These are phyloP conservation scores for Penicillium digitatum DNA, from an alignment of 2,329 filamentous ascomycete genomes.

Conservation along the genomic window DNA sequence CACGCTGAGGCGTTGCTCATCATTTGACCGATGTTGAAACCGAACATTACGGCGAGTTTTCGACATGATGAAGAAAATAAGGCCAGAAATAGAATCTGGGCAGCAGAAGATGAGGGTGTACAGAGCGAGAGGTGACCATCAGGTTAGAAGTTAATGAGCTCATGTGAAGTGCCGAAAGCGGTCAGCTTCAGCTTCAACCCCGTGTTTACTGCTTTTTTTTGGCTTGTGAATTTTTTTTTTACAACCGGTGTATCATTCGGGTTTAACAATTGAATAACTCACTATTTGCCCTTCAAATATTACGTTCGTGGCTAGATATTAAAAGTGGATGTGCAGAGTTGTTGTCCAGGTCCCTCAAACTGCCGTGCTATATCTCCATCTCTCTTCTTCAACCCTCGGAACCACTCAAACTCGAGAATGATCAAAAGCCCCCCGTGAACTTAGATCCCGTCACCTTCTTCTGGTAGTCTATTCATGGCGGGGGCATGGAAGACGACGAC, in stretches of 20 bases:
- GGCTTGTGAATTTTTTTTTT: background rate
- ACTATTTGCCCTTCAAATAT: background rate
- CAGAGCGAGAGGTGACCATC: constrained; percentile 19
- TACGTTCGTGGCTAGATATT: background rate
- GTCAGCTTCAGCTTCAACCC: constrained; percentile 15
- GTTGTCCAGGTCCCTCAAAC: background rate
- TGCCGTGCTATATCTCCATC: background rate
- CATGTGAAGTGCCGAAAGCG: constrained; percentile 34
- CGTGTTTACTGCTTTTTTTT: background rate
- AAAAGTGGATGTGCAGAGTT: background rate
- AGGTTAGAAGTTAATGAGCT: constrained; percentile 25
- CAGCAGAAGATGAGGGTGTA: constrained; percentile 15
- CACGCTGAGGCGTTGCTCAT: constrained; percentile 51
- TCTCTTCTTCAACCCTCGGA: background rate
- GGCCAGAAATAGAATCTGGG: constrained; percentile 12
- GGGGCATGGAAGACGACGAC: constrained; percentile 46
- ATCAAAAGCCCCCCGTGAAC: background rate
- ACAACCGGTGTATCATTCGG: background rate
- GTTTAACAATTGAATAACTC: background rate
- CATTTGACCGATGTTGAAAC: constrained; percentile 52
- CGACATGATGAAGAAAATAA: constrained; percentile 42
- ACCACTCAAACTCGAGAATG: background rate
- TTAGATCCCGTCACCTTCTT: background rate
- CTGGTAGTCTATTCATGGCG: constrained; percentile 33
- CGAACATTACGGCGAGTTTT: constrained; percentile 58